phyloP scores from a whole-genome alignment of 139 green algal genomes.

The Tetraselmis chui region DNA sequence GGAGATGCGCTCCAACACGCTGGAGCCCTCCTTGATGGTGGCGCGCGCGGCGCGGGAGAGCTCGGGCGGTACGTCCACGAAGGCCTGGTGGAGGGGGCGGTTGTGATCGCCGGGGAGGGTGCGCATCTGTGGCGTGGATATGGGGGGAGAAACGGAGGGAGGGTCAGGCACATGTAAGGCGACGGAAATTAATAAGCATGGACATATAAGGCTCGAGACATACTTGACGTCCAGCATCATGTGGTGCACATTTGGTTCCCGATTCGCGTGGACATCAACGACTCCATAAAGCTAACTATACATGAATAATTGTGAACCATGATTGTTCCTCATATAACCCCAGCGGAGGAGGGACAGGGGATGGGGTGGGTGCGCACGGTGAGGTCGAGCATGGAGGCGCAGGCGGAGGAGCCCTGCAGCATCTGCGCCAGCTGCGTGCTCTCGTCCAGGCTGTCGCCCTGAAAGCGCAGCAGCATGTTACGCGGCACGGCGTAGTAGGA shows the following conservation, averaged over 20 bases:
- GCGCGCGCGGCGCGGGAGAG: slow-evolving; percentile 19
- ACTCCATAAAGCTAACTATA: too few species aligned
- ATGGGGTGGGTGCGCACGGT: slow-evolving; percentile 54
- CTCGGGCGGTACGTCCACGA: slow-evolving; percentile 29
- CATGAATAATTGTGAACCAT: too few species aligned
- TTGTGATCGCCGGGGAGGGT: slow-evolving; percentile 78
- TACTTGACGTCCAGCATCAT: too few species aligned
- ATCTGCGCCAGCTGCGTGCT: slow-evolving; percentile 58
- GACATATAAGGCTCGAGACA: too few species aligned
- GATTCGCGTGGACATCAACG: too few species aligned
- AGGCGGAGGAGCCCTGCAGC: slow-evolving; percentile 33
- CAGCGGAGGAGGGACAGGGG: too few species aligned
- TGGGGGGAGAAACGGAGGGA: too few species aligned
- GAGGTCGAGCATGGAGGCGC: slow-evolving; percentile 52
- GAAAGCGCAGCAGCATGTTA: slow-evolving; percentile 87
- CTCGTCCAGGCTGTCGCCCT: slow-evolving; percentile 83
- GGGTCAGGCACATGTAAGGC: too few species aligned
- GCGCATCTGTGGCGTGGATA: too few species aligned
- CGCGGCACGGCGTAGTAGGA: slow-evolving; percentile 59
- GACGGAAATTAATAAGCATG: too few species aligned
- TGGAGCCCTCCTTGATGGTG: slow-evolving; percentile 17
- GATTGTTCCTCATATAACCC: too few species aligned
- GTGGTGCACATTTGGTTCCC: too few species aligned
- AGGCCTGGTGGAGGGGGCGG: slow-evolving; percentile 66
- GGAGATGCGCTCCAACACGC: slow-evolving; percentile 24